Evolutionary conservation across 1,284 basidiomycete species (phyloP), one percentile per base, ranked within the genome.

Genomic region (Takashimella tepidaria): DNA sequence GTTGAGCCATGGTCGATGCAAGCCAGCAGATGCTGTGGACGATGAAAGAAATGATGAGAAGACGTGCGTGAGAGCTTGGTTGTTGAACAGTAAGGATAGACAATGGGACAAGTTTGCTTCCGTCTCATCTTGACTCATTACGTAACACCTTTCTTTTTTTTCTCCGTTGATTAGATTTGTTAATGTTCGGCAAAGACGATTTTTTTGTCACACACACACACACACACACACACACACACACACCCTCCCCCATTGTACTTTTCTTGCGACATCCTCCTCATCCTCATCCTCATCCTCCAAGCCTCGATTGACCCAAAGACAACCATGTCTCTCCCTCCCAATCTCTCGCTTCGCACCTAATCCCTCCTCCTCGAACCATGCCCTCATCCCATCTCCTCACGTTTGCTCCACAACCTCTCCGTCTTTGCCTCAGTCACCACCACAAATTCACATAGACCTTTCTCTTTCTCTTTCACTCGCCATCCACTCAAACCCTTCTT

Each of bases 21-120:
- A 5, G 57, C 53, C 31, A 52, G 46, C 46, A 26, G 31, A 22
- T 22, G 20, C 4, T 4, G 12, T 5, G 48, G 25, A 26, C 37
- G 22, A 24, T 8, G 41, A 37, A 31, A 20, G 6, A 24, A 20
- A 20, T 31, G 11, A 44, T 26, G 2, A 23, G 21, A 47, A 24
- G 21, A 10, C 16, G 13, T 22, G 45, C 13, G 45, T n/a, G 25
- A 13, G 1, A 25, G 21, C 40, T 5, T 10, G 27, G 48, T 5
- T 6, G 5, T 13, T 12, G 27, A 24, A 19, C 10, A 40, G n/a
- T 27, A 40, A n/a, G 5, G 12, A 20, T 16, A 24, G 13, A 23
- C n/a, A n/a, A n/a, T n/a, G n/a, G n/a, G n/a, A n/a, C n/a, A n/a
- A n/a, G n/a, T n/a, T n/a, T n/a, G n/a, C n/a, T n/a, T n/a, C n/a